Evolutionary conservation across 257 asterid genomes (phyloP), one percentile per base, ranked within the genome.

Genomic region (Solanum sejunctum): DNA sequence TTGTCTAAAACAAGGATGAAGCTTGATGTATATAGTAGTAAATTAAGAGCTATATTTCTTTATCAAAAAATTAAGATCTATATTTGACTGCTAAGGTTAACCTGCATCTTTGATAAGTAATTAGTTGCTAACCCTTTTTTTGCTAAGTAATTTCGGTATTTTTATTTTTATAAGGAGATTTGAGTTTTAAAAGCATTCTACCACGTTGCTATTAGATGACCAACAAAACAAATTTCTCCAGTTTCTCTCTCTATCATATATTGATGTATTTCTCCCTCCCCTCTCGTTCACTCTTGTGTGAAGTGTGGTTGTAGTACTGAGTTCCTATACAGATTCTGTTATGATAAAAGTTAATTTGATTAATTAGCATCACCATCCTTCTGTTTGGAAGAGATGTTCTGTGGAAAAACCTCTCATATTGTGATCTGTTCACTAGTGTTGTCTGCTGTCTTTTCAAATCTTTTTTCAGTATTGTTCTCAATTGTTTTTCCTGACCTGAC

Each of bases 401-500:
- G 49, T 16, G 58, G 2, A 77, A 51, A 51, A 13, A 0, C 26
- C 60, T 47, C 60, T n/a, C 21, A 21, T 47, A 75, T 23, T 5
- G 15, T 51, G 58, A 26, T 77, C 43, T 51, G 47, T 51, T 77
- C 82, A 10, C 13, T 28, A 1, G 26, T 78, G 79, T 32, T 10
- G 79, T 67, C 2, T 67, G 51, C 4, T 67, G 1, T 15, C 80
- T 70, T 28, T 83, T 18, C 47, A 45, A 1, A 49, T 75, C 61
- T 4, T 51, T 70, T 17, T 70, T 43, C 82, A 51, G 51, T 45
- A 66, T 47, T 66, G 23, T 8, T 78, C 26, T 23, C 61, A 57
- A 41, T 56, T 82, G 61, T 71, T 80, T 84, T 77, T 66, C 66
- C 67, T 89, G 47, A 88, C 78, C 81, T 88, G 72, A 60, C 55